Evolutionary conservation across 2,329 filamentous ascomycete genomes (phyloP).

Genomic region (Metarhizium brunneum): DNA sequence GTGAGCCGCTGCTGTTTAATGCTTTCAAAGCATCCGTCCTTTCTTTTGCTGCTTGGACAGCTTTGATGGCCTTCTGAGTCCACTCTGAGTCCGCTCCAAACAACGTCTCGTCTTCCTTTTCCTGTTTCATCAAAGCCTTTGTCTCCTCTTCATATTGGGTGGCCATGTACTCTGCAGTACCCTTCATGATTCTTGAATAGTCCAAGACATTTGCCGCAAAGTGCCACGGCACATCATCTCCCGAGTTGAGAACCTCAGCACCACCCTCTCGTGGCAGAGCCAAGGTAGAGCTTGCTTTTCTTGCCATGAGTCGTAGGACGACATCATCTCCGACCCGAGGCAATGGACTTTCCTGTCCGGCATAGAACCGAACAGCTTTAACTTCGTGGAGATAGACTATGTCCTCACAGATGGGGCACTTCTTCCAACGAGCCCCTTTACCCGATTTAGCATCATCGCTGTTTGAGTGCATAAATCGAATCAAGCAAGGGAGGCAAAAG

Average conservation of each 20-base stretch:
- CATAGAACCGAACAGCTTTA: constrained; percentile 82
- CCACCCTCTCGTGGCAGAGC: constrained; percentile 76
- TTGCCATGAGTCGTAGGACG: constrained; percentile 75
- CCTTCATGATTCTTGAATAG: constrained; percentile 93
- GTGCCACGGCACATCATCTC: constrained; percentile 85
- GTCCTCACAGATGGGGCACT: constrained; percentile 94
- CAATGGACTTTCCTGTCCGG: constrained; percentile 73
- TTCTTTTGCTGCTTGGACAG: constrained; percentile 67
- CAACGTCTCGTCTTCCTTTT: constrained; percentile 80
- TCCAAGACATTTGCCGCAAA: constrained; percentile 90
- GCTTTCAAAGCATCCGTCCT: constrained; percentile 45
- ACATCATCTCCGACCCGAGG: constrained; percentile 83
- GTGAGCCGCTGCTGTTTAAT: constrained; percentile 11
- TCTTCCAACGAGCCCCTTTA: constrained; percentile 76
- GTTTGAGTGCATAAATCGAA: constrained; percentile 88
- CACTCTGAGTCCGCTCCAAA: constrained; percentile 91
- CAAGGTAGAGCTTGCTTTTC: constrained; percentile 71
- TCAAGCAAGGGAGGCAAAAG: constrained; percentile 86
- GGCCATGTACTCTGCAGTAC: constrained; percentile 78
- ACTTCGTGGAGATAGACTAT: constrained; percentile 86
- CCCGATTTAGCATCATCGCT: constrained; percentile 62
- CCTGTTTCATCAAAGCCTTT: constrained; percentile 62
- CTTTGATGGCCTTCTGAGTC: constrained; percentile 73
- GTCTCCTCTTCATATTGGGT: constrained; percentile 76
- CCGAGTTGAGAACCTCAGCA: constrained; percentile 56